Evolutionary conservation across 768 basidiomycete species (phyloP), one percentile per base, ranked within the genome.

Genomic region (Lactifluus volemus): DNA sequence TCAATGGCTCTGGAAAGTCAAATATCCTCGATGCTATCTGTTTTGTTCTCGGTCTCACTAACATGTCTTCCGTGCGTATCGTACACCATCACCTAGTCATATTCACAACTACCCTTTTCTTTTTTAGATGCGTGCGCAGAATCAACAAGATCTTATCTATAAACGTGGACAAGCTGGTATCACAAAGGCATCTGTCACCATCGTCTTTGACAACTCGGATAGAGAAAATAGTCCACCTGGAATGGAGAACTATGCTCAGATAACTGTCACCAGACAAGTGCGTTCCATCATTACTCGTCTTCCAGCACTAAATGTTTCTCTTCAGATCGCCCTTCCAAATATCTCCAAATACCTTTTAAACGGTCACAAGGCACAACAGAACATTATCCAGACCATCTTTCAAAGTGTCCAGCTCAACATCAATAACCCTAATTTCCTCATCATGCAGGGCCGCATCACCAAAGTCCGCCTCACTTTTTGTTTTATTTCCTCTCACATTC

Each of bases 21-120:
- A 99, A 99, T 76, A 98, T 99, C 68, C 84, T 99, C 64, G 97
- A 99, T 77, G 95, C 97, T 61, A 98, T 98, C 74, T 97, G 95
- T 74, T 99, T 99, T 71, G 97, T 98, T 15, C 80, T 99, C 19
- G 97, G 97, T 15, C 91, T 98, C 66, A 98, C 95, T 2, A 98
- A 98, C 72, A 91, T 98, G 88, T 78, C 88, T n/a, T 85, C 87
- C 63, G 95, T 91, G 64, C 57, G 83, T 65, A 0, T 12, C 10
- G 30, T 4, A 8, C 29, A 36, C 15, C 5, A 42, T 38, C 32
- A 34, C 21, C 47, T 12, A 6, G 8, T 15, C 3, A 0, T 7
- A 25, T 34, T 49, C 0, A 25, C 38, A 1, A 38, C 38, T 12
- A 11, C 3, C 15, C 5, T 4, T 42, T 30, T 11, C 25, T 65